Conservation (phyloP, 257 asterid genomes). For the Anisodus acutangulus region DNA sequence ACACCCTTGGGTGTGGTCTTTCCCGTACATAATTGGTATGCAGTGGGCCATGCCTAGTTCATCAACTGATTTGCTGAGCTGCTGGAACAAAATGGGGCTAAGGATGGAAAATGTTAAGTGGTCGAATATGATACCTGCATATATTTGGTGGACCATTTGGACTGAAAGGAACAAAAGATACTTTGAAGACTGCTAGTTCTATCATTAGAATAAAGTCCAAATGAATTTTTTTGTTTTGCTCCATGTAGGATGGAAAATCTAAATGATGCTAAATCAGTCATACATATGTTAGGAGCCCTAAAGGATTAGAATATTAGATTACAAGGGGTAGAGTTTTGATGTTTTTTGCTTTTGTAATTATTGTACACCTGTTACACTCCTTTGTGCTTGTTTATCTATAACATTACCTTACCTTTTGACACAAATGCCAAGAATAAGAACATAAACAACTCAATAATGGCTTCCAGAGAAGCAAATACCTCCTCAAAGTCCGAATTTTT, state of each 20-base stretch:
- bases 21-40: background rate
- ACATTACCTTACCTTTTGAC: background rate
- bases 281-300: background rate
- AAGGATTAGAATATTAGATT: background rate
- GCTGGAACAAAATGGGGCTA: background rate
- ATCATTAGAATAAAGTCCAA: conserved; percentile 7
- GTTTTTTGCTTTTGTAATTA: background rate
- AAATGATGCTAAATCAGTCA: background rate
- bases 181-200: conserved; percentile 7
- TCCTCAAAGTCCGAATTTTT: background rate
- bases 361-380: background rate
- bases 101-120: background rate
- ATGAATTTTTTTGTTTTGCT: background rate
- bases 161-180: background rate
- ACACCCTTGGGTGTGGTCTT: too few species aligned
- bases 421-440: background rate
- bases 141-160: background rate
- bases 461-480: background rate
- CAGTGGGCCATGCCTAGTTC: conserved; percentile 1
- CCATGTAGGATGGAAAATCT: background rate
- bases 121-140: conserved; percentile 7
- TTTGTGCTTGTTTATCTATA: background rate
- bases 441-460: background rate
- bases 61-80: background rate
- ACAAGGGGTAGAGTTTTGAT: background rate